A percentile compares a stretch with the other conserved stretches of the same genome.
Conservation (phyloP, 1,284 basidiomycete genomes). For the Pholiota adiposa region DNA sequence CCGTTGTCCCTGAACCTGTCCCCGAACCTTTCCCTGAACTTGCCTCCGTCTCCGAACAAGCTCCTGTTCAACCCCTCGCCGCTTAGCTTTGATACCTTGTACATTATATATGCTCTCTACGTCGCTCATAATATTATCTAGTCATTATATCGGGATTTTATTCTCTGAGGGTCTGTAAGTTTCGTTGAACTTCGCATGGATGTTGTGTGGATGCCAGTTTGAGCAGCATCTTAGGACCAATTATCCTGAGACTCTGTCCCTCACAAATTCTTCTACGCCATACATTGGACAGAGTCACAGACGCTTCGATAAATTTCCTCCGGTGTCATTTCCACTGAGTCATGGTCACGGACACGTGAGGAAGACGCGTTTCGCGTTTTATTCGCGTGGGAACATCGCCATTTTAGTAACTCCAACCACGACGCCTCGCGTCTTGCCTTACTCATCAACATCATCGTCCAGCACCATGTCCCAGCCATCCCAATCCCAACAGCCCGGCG, state of each 20-base stretch:
- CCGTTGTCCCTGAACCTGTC: not conserved
- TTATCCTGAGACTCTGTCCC: no score
- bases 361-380: constrained; percentile 34
- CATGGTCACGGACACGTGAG: constrained; percentile 27
- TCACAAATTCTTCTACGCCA: no score
- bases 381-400: constrained; percentile 26
- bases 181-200: no score
- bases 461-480: constrained; percentile 46
- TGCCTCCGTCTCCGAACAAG: not conserved
- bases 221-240: no score
- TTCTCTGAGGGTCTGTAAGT: no score
- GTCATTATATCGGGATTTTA: not conserved
- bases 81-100: constrained; percentile 12
- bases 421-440: not conserved
- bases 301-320: no score
- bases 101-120: constrained; percentile 4
- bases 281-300: no score
- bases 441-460: constrained; percentile 1
- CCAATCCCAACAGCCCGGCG: constrained; percentile 53
- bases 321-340: not conserved
- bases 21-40: not conserved
- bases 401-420: constrained; percentile 2
- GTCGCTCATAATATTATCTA: constrained; percentile 7
- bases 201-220: no score
- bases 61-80: not conserved